Evolutionary conservation across 169 alveolate species (phyloP).

Genomic region (Plasmodium chabaudi): DNA sequence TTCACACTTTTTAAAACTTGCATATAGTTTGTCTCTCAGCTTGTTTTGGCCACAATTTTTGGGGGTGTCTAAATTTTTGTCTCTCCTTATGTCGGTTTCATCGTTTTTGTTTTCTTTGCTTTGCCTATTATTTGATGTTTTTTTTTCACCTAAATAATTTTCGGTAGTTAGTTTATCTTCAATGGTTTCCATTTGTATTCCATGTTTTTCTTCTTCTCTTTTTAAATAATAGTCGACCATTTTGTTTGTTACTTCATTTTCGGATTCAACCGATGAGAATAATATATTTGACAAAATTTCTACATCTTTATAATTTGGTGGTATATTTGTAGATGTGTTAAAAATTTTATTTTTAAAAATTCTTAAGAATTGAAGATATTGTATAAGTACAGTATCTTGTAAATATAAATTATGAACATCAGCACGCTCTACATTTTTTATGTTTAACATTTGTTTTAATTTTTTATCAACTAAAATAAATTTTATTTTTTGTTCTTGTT

Average conservation of each 20-base stretch:
- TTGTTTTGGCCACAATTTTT: neutral
- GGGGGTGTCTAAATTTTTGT: neutral
- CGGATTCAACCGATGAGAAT: too few relatives aligned
- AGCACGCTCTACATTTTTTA: constrained; percentile 12
- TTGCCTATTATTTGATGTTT: neutral
- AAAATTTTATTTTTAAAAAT: constrained; percentile 20
- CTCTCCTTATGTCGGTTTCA: neutral
- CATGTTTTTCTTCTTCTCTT: neutral
- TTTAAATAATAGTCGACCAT: neutral
- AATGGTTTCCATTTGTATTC: neutral
- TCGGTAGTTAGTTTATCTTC: neutral
- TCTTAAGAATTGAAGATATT: constrained; percentile 50
- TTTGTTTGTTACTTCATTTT: neutral
- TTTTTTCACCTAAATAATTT: neutral
- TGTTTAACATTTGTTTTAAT: constrained; percentile 32
- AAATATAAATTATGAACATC: constrained; percentile 36
- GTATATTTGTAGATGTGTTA: neutral
- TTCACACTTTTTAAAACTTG: constrained; percentile 15
- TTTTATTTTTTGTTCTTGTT: constrained; percentile 49
- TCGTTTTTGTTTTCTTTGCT: neutral
- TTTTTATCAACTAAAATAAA: constrained; percentile 49
- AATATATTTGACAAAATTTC: neutral
- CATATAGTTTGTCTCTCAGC: constrained; percentile 19
- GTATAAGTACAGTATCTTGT: constrained; percentile 60
- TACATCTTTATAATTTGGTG: neutral